A percentile compares a stretch with the other conserved stretches of the same genome.
phyloP scores from a whole-genome alignment of 1,139 yeast species.

The Yarrowia galli region DNA sequence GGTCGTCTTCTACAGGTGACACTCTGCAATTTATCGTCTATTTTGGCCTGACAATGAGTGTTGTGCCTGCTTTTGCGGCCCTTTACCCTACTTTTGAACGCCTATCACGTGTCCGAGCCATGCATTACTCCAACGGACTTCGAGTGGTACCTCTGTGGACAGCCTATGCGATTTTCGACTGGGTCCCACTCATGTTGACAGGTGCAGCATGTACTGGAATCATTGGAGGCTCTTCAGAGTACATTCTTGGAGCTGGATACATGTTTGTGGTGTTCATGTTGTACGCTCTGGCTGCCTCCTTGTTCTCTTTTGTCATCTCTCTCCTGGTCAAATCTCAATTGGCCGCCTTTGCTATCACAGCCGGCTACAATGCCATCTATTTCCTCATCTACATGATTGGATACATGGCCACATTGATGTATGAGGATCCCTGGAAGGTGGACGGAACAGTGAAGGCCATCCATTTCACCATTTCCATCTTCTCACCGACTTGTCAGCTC shows the following conservation, averaged over 20 bases:
- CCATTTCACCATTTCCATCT: slow-evolving; percentile 48
- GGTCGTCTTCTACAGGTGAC: slow-evolving; percentile 49
- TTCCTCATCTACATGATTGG: slow-evolving; percentile 51
- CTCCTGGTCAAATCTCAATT: slow-evolving; percentile 50
- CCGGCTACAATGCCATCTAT: slow-evolving; percentile 49
- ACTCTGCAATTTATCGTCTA: slow-evolving; percentile 51
- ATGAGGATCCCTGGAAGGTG: slow-evolving; percentile 47
- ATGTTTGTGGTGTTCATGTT: slow-evolving; percentile 49
- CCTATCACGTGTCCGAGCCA: slow-evolving; percentile 50
- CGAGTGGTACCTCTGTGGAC: slow-evolving; percentile 51
- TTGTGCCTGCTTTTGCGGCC: slow-evolving; percentile 51
- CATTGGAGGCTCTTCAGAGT: slow-evolving; percentile 45
- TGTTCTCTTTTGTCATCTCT: slow-evolving; percentile 49
- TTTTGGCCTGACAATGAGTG: slow-evolving; percentile 51
- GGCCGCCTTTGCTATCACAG: slow-evolving; percentile 52
- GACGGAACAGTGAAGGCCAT: slow-evolving; percentile 44
- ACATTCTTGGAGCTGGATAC: slow-evolving; percentile 49
- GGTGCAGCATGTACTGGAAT: slow-evolving; percentile 47
- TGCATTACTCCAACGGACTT: slow-evolving; percentile 53
- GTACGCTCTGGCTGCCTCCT: slow-evolving; percentile 49
- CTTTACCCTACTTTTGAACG: slow-evolving; percentile 53
- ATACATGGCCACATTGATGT: slow-evolving; percentile 48
- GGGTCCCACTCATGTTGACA: slow-evolving; percentile 44
- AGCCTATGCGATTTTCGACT: slow-evolving; percentile 49
- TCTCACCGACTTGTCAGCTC: slow-evolving; percentile 49